Evolutionary conservation across 2,329 filamentous ascomycete genomes (phyloP), one percentile per base, ranked within the genome.

Genomic region (Mycosphaerella sp.): DNA sequence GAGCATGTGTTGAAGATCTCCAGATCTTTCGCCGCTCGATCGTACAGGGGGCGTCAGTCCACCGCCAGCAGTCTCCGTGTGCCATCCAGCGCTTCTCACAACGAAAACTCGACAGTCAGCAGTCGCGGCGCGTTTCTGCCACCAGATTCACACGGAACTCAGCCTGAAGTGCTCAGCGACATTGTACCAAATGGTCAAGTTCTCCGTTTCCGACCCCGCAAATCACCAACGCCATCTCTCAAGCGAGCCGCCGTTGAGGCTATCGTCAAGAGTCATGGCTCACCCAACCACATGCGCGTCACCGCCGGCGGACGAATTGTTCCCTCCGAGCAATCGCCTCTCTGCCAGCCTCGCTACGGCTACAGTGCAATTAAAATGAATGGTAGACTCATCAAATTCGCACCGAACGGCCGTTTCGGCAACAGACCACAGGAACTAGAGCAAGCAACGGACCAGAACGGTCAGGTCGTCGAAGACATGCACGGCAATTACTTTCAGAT

Each of bases 251-350:
- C 76, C 58, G 74, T 72, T 10, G 75, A 78, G 61, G 71, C 69
- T 41, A 71, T 78, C 41, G 72, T 78, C 63, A 76, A 77, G 58
- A 72, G 75, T 56, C 76, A 78, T 67, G 76, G 76, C 51, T 78
- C 76, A 38, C 76, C 76, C 36, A 74, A 73, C 21, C 74, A 76
- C 54, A 66, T 78, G 52, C 73, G 76, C 53, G 76, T 78, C 42
- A 78, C 76, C 46, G 76, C 76, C 57, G 76, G 76, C 39, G 76
- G 76, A n/a, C 72, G 75, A 14, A 73, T 78, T 56, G 76, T 78
- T n/a, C 75, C 76, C 11, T 76, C 71, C 48, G 76, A 72, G 49
- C 67, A 70, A 54, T 72, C 70, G 26, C 69, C 69, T 36, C 62
- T 72, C 11, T 70, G 68, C 45, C 67, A 69, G 49, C 70, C 69